Percentiles rank a stretch among this genome's conserved stretches.
Conservation (phyloP, 1,284 basidiomycete genomes). For the Veloporphyrellus conicus region DNA sequence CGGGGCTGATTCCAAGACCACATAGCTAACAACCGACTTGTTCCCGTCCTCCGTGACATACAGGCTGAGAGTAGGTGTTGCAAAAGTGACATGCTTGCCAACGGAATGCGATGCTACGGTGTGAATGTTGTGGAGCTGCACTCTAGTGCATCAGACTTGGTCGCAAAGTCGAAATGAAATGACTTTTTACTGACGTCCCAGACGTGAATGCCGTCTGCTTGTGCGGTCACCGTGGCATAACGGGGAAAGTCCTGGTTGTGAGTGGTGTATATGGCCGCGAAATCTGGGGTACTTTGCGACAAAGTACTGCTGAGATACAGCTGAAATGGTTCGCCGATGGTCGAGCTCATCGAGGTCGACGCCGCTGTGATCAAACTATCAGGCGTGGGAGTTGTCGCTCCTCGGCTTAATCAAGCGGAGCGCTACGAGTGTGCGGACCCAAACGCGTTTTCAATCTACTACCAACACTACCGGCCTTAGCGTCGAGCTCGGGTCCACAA, state of each 20-base stretch:
- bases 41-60: conserved; percentile 32
- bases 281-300: conserved; percentile 22
- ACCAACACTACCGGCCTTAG: conserved; percentile 4
- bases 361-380: background rate
- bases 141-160: conserved; percentile 13
- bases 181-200: conserved; percentile 53
- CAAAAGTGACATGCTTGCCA: conserved; percentile 58
- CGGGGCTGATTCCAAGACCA: conserved; percentile 46
- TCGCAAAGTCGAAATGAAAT: background rate
- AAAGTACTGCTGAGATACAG: conserved; percentile 46
- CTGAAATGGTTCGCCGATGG: conserved; percentile 57
- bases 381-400: conserved; percentile 20
- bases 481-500: conserved; percentile 5
- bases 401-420: background rate
- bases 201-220: conserved; percentile 68
- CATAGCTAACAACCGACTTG: conserved; percentile 52
- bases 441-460: background rate
- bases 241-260: conserved; percentile 45
- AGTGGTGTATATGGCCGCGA: conserved; percentile 38
- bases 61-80: conserved; percentile 52
- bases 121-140: conserved; percentile 63
- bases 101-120: conserved; percentile 63
- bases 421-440: no score
- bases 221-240: conserved; percentile 60
- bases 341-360: conserved; percentile 39